Conservation (phyloP, 495 filamentous ascomycete species). For the Neurospora discreta region DNA sequence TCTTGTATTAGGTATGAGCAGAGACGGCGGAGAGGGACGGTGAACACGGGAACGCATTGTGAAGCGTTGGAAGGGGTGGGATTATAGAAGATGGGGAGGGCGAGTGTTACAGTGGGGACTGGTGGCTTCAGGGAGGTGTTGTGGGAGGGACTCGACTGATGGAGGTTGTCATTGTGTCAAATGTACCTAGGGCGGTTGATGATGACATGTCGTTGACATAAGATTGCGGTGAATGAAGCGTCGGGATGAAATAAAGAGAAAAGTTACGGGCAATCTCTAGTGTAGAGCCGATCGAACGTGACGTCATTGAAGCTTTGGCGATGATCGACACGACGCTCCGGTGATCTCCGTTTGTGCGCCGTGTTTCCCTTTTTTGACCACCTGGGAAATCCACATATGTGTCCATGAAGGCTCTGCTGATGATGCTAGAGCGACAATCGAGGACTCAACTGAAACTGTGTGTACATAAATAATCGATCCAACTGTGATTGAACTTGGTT, state of each 20-base stretch:
- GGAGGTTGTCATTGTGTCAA: neutral
- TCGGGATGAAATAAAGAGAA: neutral
- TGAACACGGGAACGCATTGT: constrained; percentile 39
- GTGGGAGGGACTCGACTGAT: too few species aligned
- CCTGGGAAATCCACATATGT: neutral
- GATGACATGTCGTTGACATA: neutral
- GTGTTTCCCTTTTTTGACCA: neutral
- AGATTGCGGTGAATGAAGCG: neutral
- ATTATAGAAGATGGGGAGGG: constrained; percentile 33
- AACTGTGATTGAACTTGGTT: too few species aligned
- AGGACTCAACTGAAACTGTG: too few species aligned
- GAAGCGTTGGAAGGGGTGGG: constrained; percentile 36
- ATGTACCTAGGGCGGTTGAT: neutral
- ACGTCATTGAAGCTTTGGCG: neutral
- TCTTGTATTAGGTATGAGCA: constrained; percentile 30
- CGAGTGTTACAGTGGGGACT: constrained; percentile 28
- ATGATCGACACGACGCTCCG: neutral
- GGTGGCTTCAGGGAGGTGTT: too few species aligned
- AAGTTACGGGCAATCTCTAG: neutral
- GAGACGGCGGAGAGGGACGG: constrained; percentile 22
- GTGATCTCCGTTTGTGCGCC: neutral
- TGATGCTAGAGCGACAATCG: too few species aligned
- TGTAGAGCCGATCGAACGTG: neutral
- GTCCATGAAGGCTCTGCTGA: too few species aligned
- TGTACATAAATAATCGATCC: too few species aligned